Evolutionary conservation across 1,284 basidiomycete genomes (phyloP).

Genomic region (Clitocybe nebularis): DNA sequence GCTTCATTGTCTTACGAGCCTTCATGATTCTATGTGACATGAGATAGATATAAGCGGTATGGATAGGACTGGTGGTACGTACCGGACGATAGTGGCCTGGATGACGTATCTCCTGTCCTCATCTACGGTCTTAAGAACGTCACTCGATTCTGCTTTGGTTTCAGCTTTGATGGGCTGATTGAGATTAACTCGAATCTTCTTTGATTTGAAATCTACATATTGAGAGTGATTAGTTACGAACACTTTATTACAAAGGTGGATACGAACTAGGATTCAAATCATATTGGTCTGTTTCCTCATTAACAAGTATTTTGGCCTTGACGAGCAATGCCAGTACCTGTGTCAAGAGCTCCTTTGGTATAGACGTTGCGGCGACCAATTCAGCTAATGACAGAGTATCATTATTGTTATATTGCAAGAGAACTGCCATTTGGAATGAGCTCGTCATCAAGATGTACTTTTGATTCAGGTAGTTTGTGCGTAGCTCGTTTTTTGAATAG

Average conservation of each 20-base stretch:
- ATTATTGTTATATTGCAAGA: conserved; percentile 85
- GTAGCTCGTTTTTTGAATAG: conserved; percentile 87
- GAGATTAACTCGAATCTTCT: conserved; percentile 93
- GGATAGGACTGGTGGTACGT: conserved; percentile 21
- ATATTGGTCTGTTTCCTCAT: conserved; percentile 76
- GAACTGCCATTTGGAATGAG: conserved; percentile 85
- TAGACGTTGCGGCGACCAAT: conserved; percentile 70
- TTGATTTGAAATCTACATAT: conserved; percentile 85
- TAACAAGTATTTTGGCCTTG: conserved; percentile 81
- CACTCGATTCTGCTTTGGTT: conserved; percentile 85
- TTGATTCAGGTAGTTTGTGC: conserved; percentile 82
- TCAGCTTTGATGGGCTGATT: conserved; percentile 94
- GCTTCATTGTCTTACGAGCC: conserved; percentile 93
- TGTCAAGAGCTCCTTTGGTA: conserved; percentile 71
- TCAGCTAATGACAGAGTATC: conserved; percentile 77
- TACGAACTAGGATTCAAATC: conserved; percentile 78
- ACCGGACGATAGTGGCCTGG: conserved; percentile 96
- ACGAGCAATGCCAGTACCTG: conserved; percentile 74
- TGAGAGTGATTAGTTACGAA: neutral
- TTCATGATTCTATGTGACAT: conserved; percentile 88
- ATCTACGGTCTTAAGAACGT: conserved; percentile 95
- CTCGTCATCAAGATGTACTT: conserved; percentile 91
- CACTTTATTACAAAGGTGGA: conserved; percentile 8
- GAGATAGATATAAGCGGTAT: conserved; percentile 6
- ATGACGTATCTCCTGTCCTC: conserved; percentile 97